phyloP scores from a whole-genome alignment of 129 eudicot species.

The Saposhnikovia divaricata region DNA sequence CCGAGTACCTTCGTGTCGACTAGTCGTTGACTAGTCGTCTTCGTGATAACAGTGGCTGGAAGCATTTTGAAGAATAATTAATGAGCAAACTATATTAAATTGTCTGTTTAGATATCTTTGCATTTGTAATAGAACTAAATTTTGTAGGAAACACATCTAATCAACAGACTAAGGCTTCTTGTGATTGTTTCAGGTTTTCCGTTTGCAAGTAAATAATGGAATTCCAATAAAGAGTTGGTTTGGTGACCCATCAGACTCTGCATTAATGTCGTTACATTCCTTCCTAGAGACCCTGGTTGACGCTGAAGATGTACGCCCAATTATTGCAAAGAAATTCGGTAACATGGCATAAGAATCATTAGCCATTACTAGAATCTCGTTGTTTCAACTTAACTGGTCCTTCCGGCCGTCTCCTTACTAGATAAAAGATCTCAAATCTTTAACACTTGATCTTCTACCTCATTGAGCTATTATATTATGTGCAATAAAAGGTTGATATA shows the following conservation, averaged over 20 bases:
- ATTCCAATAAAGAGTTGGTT: slow-evolving; percentile 99
- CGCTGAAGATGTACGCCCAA: slow-evolving; percentile 94
- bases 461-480: slow-evolving; percentile 34
- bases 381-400: slow-evolving; percentile 37
- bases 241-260: slow-evolving; percentile 84
- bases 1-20: too few relatives aligned
- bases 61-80: slow-evolving; percentile 2
- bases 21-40: too few relatives aligned
- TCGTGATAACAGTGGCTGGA: too few relatives aligned
- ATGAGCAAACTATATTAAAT: neutral
- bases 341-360: slow-evolving; percentile 93
- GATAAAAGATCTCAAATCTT: slow-evolving; percentile 18
- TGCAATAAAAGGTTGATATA: slow-evolving; percentile 25
- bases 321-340: slow-evolving; percentile 94
- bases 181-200: slow-evolving; percentile 69
- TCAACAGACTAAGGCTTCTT: neutral
- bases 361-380: slow-evolving; percentile 39
- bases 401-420: slow-evolving; percentile 20
- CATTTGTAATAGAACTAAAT: too few relatives aligned
- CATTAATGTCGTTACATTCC: slow-evolving; percentile 73
- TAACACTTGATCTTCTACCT: slow-evolving; percentile 21
- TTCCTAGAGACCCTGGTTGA: slow-evolving; percentile 79
- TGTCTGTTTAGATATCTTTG: neutral
- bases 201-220: slow-evolving; percentile 93
- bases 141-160: neutral